Evolutionary conservation across 371 early-diverging fungal genomes (phyloP), one percentile per base, ranked within the genome.

Genomic region (Mucor indicus): DNA sequence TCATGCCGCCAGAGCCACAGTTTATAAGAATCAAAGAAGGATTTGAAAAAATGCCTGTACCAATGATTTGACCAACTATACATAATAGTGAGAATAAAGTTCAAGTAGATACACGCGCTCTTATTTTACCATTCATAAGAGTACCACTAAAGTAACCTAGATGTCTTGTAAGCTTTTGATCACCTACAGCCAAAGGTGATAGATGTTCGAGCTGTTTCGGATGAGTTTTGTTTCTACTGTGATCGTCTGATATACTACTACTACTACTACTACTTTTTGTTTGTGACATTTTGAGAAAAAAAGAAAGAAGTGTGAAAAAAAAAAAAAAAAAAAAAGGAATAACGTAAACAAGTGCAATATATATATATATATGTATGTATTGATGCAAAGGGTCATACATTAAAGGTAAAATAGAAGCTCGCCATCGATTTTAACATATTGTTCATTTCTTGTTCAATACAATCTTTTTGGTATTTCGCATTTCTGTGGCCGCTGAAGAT

Each of bases 41-140:
- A n/a, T 55, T 60, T 10, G 67, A 62, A 38, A 67, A 67, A n/a
- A 67, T 62, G 23, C 67, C 67, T 23, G 64, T 63, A 9, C 67
- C 67, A 56, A 67, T 56, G 3, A 54, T 63, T 37, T 46, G 41
- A 2, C 61, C 56, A 22, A 60, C 61, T 60, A 19, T 41, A 20
- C 3, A 39, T n/a, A 16, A 1, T 11, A 8, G 31, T 22, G 7
- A 19, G 30, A 42, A 42, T 19, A 9, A 16, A 38, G 2, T 19
- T 4, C 3, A 3, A 29, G 29, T 20, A 22, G 17, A 40, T 24
- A 4, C 2, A 19, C 2, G 40, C 10, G 16, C 36, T 8, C 12
- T 4, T 36, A 7, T 11, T 21, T 39, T 54, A 60, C 61, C 48
- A 46, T 60, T 60, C 47, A 60, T 55, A 44, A 55, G 21, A 17